phyloP scores from a whole-genome alignment of 805 yeast species.

The Priceomyces medius region DNA sequence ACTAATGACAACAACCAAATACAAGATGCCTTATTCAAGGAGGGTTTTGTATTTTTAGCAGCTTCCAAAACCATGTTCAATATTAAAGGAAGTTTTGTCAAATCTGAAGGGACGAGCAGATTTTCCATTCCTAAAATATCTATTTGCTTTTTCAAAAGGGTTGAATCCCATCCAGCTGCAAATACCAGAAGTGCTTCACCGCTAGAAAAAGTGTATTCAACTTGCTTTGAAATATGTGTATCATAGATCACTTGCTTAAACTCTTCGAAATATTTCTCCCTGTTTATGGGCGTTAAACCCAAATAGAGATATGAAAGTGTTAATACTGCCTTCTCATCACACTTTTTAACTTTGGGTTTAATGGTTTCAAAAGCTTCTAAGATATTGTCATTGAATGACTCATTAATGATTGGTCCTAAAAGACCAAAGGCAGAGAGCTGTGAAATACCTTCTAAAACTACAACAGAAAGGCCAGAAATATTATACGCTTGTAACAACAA shows the following conservation, averaged over 20 bases:
- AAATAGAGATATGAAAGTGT: slow-evolving; percentile 58
- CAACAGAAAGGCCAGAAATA: slow-evolving; percentile 21
- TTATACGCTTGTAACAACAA: slow-evolving; percentile 14
- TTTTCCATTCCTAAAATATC: slow-evolving; percentile 49
- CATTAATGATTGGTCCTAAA: slow-evolving; percentile 34
- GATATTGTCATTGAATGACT: slow-evolving; percentile 3
- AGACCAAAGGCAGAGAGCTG: slow-evolving; percentile 49
- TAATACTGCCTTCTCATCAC: slow-evolving; percentile 58
- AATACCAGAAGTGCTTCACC: slow-evolving; percentile 82
- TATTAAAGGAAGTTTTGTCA: slow-evolving; percentile 29
- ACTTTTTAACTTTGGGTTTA: slow-evolving; percentile 46
- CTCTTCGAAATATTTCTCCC: slow-evolving; percentile 20
- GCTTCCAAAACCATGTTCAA: slow-evolving; percentile 51
- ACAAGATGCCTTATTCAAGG: slow-evolving; percentile 71
- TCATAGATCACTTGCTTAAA: slow-evolving; percentile 51
- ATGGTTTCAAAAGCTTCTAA: slow-evolving; percentile 21
- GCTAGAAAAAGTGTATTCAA: slow-evolving; percentile 71
- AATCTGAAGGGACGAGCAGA: slow-evolving; percentile 17
- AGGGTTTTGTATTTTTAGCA: slow-evolving; percentile 67
- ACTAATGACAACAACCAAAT: slow-evolving; percentile 81
- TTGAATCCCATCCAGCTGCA: slow-evolving; percentile 75
- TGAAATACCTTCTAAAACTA: slow-evolving; percentile 38
- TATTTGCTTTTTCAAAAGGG: slow-evolving; percentile 46
- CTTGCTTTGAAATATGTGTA: slow-evolving; percentile 63
- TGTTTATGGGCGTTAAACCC: slow-evolving; percentile 11